phyloP scores from a whole-genome alignment of 148 eudicot genomes.

The Selenicereus undatus region DNA sequence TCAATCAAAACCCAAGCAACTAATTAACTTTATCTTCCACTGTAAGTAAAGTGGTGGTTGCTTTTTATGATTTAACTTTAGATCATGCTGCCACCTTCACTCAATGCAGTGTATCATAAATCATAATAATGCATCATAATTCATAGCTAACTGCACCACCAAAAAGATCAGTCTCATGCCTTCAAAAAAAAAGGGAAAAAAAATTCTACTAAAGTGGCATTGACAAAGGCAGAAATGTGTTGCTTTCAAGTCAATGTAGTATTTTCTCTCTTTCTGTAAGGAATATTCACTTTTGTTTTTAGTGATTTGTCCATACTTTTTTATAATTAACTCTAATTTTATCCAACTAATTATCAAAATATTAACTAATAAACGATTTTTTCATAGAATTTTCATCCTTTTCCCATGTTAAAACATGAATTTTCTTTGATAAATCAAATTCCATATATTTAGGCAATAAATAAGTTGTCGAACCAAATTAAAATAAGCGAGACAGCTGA shows the following conservation, averaged over 20 bases:
- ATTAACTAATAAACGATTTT: no score
- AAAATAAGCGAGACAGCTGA: no score
- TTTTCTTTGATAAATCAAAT: no score
- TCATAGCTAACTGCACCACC: background rate
- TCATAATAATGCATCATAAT: background rate
- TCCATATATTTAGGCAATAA: no score
- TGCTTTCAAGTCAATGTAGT: background rate
- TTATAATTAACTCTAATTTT: no score
- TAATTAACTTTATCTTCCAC: background rate
- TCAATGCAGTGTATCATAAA: background rate
- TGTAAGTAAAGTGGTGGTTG: background rate
- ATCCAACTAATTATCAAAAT: no score
- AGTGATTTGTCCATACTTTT: no score
- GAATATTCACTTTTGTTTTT: no score
- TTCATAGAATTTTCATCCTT: no score
- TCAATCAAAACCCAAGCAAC: background rate
- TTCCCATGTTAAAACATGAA: no score
- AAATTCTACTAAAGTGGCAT: background rate
- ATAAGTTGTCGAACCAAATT: no score
- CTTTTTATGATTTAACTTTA: background rate
- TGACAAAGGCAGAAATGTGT: background rate
- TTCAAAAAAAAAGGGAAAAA: background rate
- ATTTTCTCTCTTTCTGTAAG: no score
- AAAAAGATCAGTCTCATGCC: background rate
- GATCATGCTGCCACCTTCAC: background rate